Evolutionary conservation across 1,139 yeast species (phyloP).

Genomic region (Hansenula sp.): DNA sequence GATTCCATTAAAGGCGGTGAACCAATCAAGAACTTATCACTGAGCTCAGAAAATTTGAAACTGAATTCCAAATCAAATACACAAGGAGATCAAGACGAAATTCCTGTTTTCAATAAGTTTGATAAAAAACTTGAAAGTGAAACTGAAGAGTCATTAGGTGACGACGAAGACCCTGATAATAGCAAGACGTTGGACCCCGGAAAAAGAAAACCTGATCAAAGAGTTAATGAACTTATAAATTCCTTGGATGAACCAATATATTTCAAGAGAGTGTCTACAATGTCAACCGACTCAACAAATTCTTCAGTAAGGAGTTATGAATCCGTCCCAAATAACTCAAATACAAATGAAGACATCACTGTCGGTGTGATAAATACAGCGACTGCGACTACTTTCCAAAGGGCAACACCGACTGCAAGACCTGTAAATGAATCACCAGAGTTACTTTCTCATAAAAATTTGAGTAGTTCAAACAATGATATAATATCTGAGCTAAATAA

Average conservation of each 20-base stretch:
- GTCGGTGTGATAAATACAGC: slow-evolving; percentile 15
- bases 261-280: slow-evolving; percentile 35
- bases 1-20: neutral
- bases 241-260: slow-evolving; percentile 32
- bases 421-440: slow-evolving; percentile 10
- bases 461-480: neutral
- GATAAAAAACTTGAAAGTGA: neutral
- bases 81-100: too few relatives aligned
- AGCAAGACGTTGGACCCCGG: slow-evolving; percentile 41
- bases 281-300: slow-evolving; percentile 14
- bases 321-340: slow-evolving; percentile 12
- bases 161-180: slow-evolving; percentile 6
- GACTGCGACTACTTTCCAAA: slow-evolving; percentile 14
- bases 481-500: neutral
- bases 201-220: slow-evolving; percentile 20
- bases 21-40: neutral
- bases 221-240: slow-evolving; percentile 21
- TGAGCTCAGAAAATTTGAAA: too few relatives aligned
- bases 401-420: slow-evolving; percentile 15
- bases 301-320: slow-evolving; percentile 12
- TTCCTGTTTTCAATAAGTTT: neutral
- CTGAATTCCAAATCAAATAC: too few relatives aligned
- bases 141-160: slow-evolving; percentile 4
- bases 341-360: slow-evolving; percentile 8
- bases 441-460: neutral